Base-by-base conservation (phyloP, 371 early-diverging fungal species). In the Syncephalis fuscata region DNA sequence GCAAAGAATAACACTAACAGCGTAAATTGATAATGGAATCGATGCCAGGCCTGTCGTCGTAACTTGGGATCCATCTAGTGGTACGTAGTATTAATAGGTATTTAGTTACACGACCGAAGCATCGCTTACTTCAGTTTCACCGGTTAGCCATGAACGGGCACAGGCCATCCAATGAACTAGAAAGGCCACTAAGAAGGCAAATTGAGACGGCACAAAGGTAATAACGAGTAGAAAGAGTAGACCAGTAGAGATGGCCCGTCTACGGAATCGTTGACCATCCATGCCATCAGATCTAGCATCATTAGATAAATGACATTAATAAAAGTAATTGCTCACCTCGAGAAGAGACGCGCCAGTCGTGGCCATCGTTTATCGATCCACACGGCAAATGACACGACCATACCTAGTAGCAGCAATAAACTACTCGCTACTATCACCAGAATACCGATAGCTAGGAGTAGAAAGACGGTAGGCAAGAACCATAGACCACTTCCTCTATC, bases 131-230 rank as follows among this genome's bases (percentile, higher is more conserved):
- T 57, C 46, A 38, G 51, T 46, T 50, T 62, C 62, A 22, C 63
- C 65, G 16, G 56, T 47, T 17, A 66, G 45, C 47, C 71, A 50
- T 1, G 81, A 68, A 9, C 82, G 64, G 4, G 77, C 63, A 44
- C 76, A 73, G 3, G 75, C 73, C 21, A 80, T 64, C 37, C 74
- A 68, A 46, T 85, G 86, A 8, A 81, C 80, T 22, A 83, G 52
- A 50, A 81, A 80, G 1, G 82, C 79, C 19, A 80, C 76, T 2
- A 82, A 64, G 63, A 82, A 86, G 0, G 80, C 81, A 67, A 84
- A 82, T 55, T 86, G 86, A 60, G 83, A 86, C 1, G 86, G 85
- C 19, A 83, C 76, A 59, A 75, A 71, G 0, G 81, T 76, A 23
- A 76, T 74, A 2, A 84, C 85, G 51, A 80, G 53, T n/a, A 76